Evolutionary conservation across 305 asterid species (phyloP).

Genomic region (Fraxinus floribunda): DNA sequence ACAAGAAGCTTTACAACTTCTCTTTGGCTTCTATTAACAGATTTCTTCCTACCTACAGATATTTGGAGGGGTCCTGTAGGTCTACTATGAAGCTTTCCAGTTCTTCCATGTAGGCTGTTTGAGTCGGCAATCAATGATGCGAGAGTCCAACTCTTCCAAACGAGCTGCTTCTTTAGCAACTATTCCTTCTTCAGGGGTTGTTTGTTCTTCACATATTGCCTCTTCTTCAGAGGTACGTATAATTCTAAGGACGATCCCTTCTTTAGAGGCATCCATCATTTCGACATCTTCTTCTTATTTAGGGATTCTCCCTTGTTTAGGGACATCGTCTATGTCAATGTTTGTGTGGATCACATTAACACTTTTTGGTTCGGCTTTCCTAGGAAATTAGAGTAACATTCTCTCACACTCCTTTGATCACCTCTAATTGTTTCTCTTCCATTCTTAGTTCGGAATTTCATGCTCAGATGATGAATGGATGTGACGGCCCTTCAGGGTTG

Average conservation of each 20-base stretch:
- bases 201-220: no score
- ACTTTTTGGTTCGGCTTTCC: not conserved
- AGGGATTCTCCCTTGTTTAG: not conserved
- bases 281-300: no score
- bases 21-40: not conserved
- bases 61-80: not conserved
- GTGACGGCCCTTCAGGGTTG: no score
- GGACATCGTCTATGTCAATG: not conserved
- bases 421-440: not conserved
- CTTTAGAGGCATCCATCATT: not conserved
- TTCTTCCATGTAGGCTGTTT: no score
- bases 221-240: not conserved
- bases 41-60: not conserved
- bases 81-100: not conserved
- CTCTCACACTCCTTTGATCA: not conserved
- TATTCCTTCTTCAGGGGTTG: not conserved
- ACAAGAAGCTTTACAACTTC: not conserved
- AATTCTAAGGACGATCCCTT: not conserved
- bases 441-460: no score
- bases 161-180: not conserved
- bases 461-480: no score
- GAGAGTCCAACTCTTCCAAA: not conserved
- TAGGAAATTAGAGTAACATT: not conserved
- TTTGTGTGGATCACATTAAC: not conserved
- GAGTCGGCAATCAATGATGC: not conserved